Evolutionary conservation across 805 yeast species (phyloP).

Genomic region (Zygoascus flipseniorum): DNA sequence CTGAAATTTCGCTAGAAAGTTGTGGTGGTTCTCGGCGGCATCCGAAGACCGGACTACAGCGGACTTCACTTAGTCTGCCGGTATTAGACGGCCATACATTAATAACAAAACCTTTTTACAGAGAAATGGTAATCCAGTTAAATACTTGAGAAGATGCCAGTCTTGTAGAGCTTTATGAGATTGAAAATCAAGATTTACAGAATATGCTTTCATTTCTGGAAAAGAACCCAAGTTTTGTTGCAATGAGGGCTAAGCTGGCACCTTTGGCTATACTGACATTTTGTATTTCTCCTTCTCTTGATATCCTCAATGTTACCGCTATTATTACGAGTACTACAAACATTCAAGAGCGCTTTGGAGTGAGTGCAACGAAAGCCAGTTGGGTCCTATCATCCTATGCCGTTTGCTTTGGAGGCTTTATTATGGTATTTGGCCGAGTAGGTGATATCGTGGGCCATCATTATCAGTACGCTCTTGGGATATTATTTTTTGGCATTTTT

Average conservation of each 20-base stretch:
- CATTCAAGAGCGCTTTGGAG: conserved; percentile 15
- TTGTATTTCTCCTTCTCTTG: conserved; percentile 9
- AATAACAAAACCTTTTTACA: background rate
- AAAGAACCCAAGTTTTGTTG: background rate
- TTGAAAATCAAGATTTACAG: background rate
- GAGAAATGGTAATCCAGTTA: too few relatives aligned
- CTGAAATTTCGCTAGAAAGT: too few relatives aligned
- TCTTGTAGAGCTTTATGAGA: too few relatives aligned
- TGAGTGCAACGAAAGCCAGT: conserved; percentile 11
- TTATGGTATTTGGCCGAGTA: conserved; percentile 35
- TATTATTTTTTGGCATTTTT: conserved; percentile 20
- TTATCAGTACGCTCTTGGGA: conserved; percentile 23
- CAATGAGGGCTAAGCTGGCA: background rate
- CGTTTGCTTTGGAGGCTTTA: conserved; percentile 37
- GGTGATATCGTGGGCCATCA: conserved; percentile 37
- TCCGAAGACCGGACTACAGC: background rate
- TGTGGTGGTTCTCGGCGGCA: conserved; percentile 3
- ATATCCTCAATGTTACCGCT: conserved; percentile 20
- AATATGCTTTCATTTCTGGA: background rate
- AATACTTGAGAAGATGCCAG: too few relatives aligned
- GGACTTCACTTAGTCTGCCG: background rate
- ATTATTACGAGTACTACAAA: conserved; percentile 16
- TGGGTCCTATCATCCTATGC: conserved; percentile 41
- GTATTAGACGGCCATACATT: background rate
- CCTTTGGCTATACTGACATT: background rate